A percentile compares a stretch with the other conserved stretches of the same genome.
Conservation (phyloP, 2,329 filamentous ascomycete genomes). For the Laburnicola sp. region DNA sequence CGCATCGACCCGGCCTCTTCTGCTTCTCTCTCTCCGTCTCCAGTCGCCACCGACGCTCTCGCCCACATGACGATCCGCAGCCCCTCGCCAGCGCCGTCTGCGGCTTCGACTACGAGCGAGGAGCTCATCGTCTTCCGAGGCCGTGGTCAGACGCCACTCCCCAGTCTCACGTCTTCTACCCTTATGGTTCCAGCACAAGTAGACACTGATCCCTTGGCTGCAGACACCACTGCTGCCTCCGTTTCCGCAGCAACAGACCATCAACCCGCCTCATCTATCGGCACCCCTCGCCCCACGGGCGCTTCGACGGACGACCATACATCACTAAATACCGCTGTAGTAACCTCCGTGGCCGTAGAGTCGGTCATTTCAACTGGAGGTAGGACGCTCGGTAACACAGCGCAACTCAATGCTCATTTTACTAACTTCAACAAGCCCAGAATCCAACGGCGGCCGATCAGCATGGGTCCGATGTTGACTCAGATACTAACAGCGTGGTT, state of each 20-base stretch:
- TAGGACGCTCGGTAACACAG: too few species aligned
- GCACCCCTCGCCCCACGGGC: conserved; percentile 3
- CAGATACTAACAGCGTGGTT: conserved; percentile 29
- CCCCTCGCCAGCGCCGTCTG: conserved; percentile 39
- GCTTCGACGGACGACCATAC: conserved; percentile 7
- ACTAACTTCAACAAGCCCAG: background rate
- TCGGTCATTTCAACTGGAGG: background rate
- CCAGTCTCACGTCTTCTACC: background rate
- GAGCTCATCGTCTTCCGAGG: conserved; percentile 63
- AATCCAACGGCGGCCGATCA: background rate
- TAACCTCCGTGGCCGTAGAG: background rate
- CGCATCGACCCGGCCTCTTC: conserved; percentile 10
- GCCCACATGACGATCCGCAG: conserved; percentile 42
- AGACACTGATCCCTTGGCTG: background rate
- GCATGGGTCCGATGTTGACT: conserved; percentile 17
- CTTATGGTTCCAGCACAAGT: background rate
- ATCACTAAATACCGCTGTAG: background rate
- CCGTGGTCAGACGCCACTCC: conserved; percentile 20
- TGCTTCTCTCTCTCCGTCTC: background rate
- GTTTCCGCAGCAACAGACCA: background rate
- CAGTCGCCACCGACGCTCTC: conserved; percentile 29
- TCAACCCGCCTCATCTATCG: background rate
- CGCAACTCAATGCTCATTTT: background rate
- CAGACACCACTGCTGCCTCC: conserved; percentile 5
- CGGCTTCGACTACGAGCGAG: conserved; percentile 58